Base-by-base conservation (phyloP, 306 rosid genomes). In the Aeschynomene evenia region DNA sequence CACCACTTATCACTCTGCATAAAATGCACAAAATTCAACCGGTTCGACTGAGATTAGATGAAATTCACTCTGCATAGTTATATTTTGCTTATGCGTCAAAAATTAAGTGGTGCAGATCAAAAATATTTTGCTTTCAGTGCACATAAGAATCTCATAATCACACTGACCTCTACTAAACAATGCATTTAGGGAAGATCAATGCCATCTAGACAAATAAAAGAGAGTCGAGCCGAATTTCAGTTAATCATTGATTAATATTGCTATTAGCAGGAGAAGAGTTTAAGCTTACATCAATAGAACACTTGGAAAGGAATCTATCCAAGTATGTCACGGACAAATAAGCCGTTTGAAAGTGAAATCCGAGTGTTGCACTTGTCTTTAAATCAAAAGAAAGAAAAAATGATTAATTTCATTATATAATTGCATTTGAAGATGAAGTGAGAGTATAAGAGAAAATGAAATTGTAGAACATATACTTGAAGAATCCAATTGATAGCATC, bases 401-500 rank as follows among this genome's bases (percentile, higher is more conserved):
- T 22, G 20, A 22, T n/a, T 29, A 40, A 13, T 40, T n/a, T 29
- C 3, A 13, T 40, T 0, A 1, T 4, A n/a, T 23, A 15, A 51
- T 31, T 21, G 9, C 18, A 34, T 15, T 49, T 51, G 54, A 20
- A 40, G 21, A 39, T 36, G 40, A 52, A 61, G n/a, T 15, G 23
- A 69, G 64, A 67, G 7, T 13, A 10, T 11, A 61, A 39, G n/a
- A 39, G n/a, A 64, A 33, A 68, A 66, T 33, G 48, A 0, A 2
- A 16, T 40, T 12, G 48, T 40, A 12, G 48, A 16, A 34, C 6
- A 45, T 16, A 2, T n/a, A 87, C 90, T 57, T 60, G 77, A 70
- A 85, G 79, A 83, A 82, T 77, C 90, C 88, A 85, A 12, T 76
- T 58, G 65, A 88, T 67, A n/a, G 88, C 80, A 63, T 85, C 84